A percentile compares a stretch with the other conserved stretches of the same genome.
Evolutionary conservation across 2,329 filamentous ascomycete species (phyloP).

Genomic region (Fusarium caatingaense): DNA sequence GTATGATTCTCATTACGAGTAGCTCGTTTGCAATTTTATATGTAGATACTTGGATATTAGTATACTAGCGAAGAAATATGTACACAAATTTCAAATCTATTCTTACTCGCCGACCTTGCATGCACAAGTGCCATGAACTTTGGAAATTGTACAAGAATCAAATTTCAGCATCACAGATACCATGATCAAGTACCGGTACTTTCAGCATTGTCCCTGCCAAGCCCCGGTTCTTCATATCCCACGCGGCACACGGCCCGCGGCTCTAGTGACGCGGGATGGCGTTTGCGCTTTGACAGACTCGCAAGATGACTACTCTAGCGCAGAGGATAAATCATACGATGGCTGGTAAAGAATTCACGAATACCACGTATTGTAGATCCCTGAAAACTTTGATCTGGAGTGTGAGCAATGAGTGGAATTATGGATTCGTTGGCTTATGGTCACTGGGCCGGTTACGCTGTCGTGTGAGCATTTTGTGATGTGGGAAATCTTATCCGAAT

Average conservation of each 20-base stretch:
- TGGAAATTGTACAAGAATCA: background rate
- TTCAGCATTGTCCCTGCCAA: background rate
- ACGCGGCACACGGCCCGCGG: background rate
- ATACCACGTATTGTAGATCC: background rate
- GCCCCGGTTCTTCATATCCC: background rate
- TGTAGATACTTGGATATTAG: background rate
- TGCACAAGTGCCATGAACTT: too few species aligned
- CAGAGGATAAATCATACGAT: background rate
- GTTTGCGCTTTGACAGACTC: slow-evolving; percentile 1
- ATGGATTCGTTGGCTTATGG: background rate
- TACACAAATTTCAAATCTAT: background rate
- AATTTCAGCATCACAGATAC: background rate
- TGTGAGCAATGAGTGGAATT: background rate
- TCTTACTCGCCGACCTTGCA: too few species aligned
- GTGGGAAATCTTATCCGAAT: too few species aligned
- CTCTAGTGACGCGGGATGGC: background rate
- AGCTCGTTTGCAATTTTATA: background rate
- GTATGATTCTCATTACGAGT: background rate
- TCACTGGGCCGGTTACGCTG: background rate
- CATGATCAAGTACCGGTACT: background rate
- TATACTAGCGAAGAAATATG: background rate
- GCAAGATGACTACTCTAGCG: background rate
- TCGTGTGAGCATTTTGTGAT: too few species aligned
- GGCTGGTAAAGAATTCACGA: background rate
- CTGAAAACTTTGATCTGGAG: background rate